Base-by-base conservation (phyloP, 768 basidiomycete genomes). In the Lyophyllum semitale region DNA sequence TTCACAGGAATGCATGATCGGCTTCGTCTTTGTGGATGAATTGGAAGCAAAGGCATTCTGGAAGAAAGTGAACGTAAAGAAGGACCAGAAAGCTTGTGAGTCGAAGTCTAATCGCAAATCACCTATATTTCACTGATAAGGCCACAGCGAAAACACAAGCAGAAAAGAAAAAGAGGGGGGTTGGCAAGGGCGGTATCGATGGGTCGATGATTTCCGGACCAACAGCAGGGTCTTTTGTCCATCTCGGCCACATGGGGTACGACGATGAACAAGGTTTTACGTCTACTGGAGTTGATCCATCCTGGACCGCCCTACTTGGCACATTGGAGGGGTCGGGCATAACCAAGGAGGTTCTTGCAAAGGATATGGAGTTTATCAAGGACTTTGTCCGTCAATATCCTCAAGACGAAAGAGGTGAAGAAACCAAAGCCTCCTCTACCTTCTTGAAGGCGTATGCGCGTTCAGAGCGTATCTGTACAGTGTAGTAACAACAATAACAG, bases 161-260 rank as follows among this genome's bases (percentile, higher is more conserved):
- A 0, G 77, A 79, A 49, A 84, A 84, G 73, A 78, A 77, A 61
- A 85, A 81, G 67, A 87, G 84, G 72, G 84, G 81, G 53, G 59
- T 71, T 2, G 67, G 73, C 47, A 87, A 85, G 59, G 83, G 84
- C 7, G 89, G 91, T 44, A 91, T 98, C 54, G 89, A 96, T 75
- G 97, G 97, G 71, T 89, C 92, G 0, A 83, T 89, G 78, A 98
- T 98, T 46, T 95, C 93, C 11, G 89, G 78, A 0, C 95, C 95
- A 2, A 82, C 85, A 4, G 69, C 75, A 1, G 87, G 87, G 13
- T 88, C 88, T 8, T 98, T 98, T 76, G 81, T 84, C 54, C 95
- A 98, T 66, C 80, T 97, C 41, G 93, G 90, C 0, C 95, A 98
- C 67, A 96, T 99, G 91, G 95, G 95, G 12, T 97, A 89, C 69